Evolutionary conservation across 345 rosid genomes (phyloP), one percentile per base, ranked within the genome.

Genomic region (Salix arbutifolia): DNA sequence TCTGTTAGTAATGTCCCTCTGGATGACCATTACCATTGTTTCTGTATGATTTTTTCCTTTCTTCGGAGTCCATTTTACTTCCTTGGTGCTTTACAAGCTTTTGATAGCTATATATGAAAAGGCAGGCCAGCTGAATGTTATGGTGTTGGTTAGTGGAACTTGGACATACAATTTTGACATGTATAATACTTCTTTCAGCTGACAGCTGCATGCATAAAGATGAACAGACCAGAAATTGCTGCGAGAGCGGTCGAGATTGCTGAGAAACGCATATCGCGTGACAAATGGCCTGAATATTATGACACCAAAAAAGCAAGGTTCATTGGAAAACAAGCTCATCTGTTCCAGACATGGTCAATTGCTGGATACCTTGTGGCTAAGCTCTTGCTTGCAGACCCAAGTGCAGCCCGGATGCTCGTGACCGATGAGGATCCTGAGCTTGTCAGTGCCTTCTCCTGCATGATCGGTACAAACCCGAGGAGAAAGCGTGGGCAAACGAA

Each of bases 251-350:
- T 86, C 2, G 79, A 78, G 37, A 71, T 83, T 70, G 85, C 87
- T 1, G 91, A 88, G 83, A 83, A 73, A 71, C 82, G 77, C 69
- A 56, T 88, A 70, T 77, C 84, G 6, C 31, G 70, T n/a, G 88
- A 88, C 76, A 79, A 85, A 52, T 88, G 91, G 89, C 87, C 91
- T 6, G 89, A 88, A 76, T 86, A 86, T 76, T 86, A 86, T 48
- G 91, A 86, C 79, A 88, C 91, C 13, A 86, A 82, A 72, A 80
- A 71, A 76, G 89, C 76, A 28, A 80, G 86, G 76, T 88, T 84
- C 82, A 83, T 86, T 2, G 89, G 91, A 50, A 86, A 85, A 76
- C 87, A 86, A 75, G 73, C 89, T 8, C 83, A 19, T 35, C 76
- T 85, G 60, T 83, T 33, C 77, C 91, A 88, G 85, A 88, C 89